Evolutionary conservation across 768 basidiomycete genomes (phyloP), one percentile per base, ranked within the genome.

Genomic region (Calvatia gigantea): DNA sequence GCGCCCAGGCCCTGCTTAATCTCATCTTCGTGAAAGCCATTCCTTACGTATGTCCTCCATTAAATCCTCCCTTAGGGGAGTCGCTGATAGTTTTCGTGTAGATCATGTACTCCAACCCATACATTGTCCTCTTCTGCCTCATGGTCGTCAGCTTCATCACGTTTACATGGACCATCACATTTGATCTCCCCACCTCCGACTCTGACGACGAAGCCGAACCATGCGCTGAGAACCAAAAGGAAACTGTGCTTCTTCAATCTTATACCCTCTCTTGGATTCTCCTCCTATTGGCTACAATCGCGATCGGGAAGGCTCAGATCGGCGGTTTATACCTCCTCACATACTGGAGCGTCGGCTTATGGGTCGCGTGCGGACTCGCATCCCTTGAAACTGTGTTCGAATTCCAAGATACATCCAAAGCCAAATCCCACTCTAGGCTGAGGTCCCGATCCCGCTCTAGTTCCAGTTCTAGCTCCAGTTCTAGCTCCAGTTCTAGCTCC

Each of bases 281-380:
- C 2, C 76, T 87, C 8, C 64, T 86, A 4, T 52, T 74, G 6
- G 72, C 78, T 7, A 85, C 84, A 1, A 63, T 79, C 29, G 60
- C 72, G 14, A 64, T 83, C 29, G 71, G 70, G 25, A 70, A 66
- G 9, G 58, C 67, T 4, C 63, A 74, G 3, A 60, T 87, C 9
- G 84, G 82, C 0, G 80, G 83, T 0, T 64, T 79, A 15, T 89
- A 88, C 66, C 73, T 80, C 49, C 57, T 85, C 33, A 82, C 79
- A 1, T 73, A 73, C 8, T 83, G 83, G 75, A 76, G 87, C 51
- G 61, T 68, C 23, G 59, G 59, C 3, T 33, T 62, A 12, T 64
- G 59, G 57, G 35, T 56, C 6, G 63, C 63, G 12, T 60, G 59
- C 44, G 39, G 54, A 3, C 17, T 62, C 12, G 74, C 54, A 17